phyloP scores from a whole-genome alignment of 352 stramenopile species.

The Phytophthora lateralis region DNA sequence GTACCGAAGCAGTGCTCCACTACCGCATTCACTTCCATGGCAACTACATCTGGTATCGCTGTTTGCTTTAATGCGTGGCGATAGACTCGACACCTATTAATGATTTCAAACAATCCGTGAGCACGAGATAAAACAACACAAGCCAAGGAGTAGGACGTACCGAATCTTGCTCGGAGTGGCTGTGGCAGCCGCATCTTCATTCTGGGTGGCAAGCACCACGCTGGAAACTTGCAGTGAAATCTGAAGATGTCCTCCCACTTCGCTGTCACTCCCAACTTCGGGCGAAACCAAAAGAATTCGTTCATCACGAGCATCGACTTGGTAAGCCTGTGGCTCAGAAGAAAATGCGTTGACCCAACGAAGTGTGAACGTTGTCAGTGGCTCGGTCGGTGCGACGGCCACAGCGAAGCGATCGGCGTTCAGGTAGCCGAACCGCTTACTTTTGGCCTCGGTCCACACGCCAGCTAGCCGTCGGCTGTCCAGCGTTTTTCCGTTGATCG shows the following conservation, averaged over 20 bases:
- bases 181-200: slow-evolving; percentile 1
- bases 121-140: neutral
- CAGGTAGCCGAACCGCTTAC: slow-evolving; percentile 41
- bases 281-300: slow-evolving; percentile 27
- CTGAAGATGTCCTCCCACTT: slow-evolving; percentile 26
- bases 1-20: slow-evolving; percentile 47
- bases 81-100: slow-evolving; percentile 49
- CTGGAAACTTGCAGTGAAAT: slow-evolving; percentile 40
- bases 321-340: slow-evolving; percentile 31
- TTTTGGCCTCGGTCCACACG: slow-evolving; percentile 3
- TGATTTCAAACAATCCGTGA: slow-evolving; percentile 8
- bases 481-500: slow-evolving; percentile 56
- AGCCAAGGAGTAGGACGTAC: slow-evolving; percentile 21
- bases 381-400: neutral
- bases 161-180: slow-evolving; percentile 36
- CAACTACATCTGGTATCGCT: neutral
- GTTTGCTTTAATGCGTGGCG: slow-evolving; percentile 21
- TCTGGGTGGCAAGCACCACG: slow-evolving; percentile 28
- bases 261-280: neutral
- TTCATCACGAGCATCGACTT: slow-evolving; percentile 26
- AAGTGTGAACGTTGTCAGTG: slow-evolving; percentile 33
- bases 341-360: slow-evolving; percentile 37
- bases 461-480: slow-evolving; percentile 33
- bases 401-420: slow-evolving; percentile 35
- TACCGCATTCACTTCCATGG: slow-evolving; percentile 40